Percentiles rank a stretch among this genome's conserved stretches.
phyloP scores from a whole-genome alignment of 2,329 filamentous ascomycete genomes.

The Fusarium praegraminearum region DNA sequence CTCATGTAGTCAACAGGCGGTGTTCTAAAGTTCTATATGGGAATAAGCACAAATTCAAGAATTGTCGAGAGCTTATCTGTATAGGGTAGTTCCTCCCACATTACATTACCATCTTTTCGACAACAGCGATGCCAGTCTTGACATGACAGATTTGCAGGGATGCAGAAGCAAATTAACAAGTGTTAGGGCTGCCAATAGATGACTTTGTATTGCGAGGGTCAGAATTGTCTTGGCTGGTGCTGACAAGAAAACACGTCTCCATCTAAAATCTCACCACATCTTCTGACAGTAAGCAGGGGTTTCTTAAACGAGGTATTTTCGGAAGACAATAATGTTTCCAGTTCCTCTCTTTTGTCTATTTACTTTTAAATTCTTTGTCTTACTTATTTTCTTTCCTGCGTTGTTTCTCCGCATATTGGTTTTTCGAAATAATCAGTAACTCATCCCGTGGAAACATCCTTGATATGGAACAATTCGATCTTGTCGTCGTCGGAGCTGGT shows the following conservation, averaged over 20 bases:
- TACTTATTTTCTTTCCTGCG: not conserved
- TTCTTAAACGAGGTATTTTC: not conserved
- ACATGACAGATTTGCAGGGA: too few relatives aligned
- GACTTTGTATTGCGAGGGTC: too few relatives aligned
- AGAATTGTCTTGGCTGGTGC: not conserved
- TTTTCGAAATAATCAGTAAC: not conserved
- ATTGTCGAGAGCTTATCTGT: too few relatives aligned
- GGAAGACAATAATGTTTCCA: not conserved
- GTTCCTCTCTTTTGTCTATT: not conserved
- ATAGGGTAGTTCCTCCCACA: too few relatives aligned
- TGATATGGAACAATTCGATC: not conserved
- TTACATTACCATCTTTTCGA: too few relatives aligned
- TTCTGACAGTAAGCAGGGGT: not conserved
- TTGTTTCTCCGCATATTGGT: not conserved
- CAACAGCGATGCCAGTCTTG: too few relatives aligned
- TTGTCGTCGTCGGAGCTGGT: not conserved
- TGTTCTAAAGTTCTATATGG: too few relatives aligned
- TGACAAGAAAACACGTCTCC: not conserved
- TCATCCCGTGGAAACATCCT: rapidly evolving
- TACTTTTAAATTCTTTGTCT: too few relatives aligned
- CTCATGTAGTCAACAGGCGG: too few relatives aligned
- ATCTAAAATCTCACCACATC: not conserved
- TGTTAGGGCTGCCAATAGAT: too few relatives aligned
- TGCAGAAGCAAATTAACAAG: too few relatives aligned
- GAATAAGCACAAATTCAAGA: too few relatives aligned